Conservation (phyloP, 1,139 yeast species). For the Spathaspora sp. region DNA sequence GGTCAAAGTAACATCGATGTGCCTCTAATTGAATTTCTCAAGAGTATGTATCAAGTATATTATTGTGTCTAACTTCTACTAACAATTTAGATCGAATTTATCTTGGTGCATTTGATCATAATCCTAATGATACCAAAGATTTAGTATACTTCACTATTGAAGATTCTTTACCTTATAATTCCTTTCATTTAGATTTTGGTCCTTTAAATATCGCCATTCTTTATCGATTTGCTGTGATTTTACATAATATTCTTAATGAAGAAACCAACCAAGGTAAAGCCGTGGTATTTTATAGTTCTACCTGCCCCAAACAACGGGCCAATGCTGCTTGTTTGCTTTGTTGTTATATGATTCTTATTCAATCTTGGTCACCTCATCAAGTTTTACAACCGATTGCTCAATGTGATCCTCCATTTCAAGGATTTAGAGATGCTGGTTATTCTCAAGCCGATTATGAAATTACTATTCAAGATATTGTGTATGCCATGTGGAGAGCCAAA, state of each 20-base stretch:
- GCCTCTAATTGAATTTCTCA: constrained; percentile 47
- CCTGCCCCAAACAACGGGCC: constrained; percentile 79
- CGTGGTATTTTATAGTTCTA: constrained; percentile 83
- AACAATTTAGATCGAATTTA: constrained; percentile 72
- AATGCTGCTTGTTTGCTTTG: constrained; percentile 94
- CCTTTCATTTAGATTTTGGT: constrained; percentile 94
- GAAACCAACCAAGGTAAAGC: constrained; percentile 84
- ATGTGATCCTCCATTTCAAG: constrained; percentile 89
- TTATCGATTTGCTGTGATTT: constrained; percentile 90
- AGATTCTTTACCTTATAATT: constrained; percentile 85
- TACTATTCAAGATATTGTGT: constrained; percentile 90
- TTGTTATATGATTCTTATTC: constrained; percentile 92
- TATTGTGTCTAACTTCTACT: constrained; percentile 19
- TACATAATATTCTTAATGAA: constrained; percentile 88
- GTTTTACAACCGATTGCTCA: constrained; percentile 93
- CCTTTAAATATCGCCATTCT: constrained; percentile 92
- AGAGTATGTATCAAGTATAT: constrained; percentile 29
- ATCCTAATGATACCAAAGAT: constrained; percentile 75
- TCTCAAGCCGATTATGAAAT: constrained; percentile 92
- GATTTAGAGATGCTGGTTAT: constrained; percentile 96
- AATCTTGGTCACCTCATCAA: constrained; percentile 98
- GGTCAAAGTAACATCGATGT: constrained; percentile 16
- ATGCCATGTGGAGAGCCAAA: constrained; percentile 98
- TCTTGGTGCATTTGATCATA: constrained; percentile 81
- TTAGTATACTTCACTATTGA: constrained; percentile 89